phyloP scores from a whole-genome alignment of 148 eudicot genomes.

The Fagopyrum esculentum region DNA sequence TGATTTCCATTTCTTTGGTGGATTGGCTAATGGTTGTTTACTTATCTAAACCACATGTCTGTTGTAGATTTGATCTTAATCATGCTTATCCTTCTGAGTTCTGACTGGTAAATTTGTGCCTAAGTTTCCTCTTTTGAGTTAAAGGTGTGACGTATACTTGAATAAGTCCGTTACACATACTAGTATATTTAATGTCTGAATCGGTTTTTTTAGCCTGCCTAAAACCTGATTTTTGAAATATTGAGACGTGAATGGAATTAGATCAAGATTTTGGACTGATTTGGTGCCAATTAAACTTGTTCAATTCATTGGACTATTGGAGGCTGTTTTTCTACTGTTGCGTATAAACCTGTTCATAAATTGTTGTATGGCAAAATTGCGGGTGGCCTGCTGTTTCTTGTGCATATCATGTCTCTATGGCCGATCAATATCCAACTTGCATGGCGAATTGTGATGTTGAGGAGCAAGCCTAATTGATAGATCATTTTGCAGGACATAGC shows the following conservation, averaged over 20 bases:
- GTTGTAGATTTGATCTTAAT: neutral
- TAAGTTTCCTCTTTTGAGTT: neutral
- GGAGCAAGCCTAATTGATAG: neutral
- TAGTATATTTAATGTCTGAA: neutral
- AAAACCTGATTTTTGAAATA: no score
- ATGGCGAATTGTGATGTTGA: neutral
- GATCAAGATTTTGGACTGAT: neutral
- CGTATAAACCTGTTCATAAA: no score
- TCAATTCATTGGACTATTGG: neutral
- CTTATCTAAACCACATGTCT: neutral
- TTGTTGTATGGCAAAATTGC: no score
- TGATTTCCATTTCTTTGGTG: neutral
- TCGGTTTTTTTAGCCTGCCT: neutral
- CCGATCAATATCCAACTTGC: no score
- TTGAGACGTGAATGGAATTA: neutral
- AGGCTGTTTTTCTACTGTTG: neutral
- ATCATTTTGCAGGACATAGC: slow-evolving; percentile 45
- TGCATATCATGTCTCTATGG: no score
- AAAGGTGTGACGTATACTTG: no score
- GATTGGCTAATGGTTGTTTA: neutral
- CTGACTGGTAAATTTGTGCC: neutral
- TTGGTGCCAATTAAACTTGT: neutral
- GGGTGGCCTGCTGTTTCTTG: no score
- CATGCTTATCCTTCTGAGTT: neutral
- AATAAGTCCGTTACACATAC: no score